Evolutionary conservation across 2,329 filamentous ascomycete species (phyloP).

Genomic region (Cladophialophora chaetospira): DNA sequence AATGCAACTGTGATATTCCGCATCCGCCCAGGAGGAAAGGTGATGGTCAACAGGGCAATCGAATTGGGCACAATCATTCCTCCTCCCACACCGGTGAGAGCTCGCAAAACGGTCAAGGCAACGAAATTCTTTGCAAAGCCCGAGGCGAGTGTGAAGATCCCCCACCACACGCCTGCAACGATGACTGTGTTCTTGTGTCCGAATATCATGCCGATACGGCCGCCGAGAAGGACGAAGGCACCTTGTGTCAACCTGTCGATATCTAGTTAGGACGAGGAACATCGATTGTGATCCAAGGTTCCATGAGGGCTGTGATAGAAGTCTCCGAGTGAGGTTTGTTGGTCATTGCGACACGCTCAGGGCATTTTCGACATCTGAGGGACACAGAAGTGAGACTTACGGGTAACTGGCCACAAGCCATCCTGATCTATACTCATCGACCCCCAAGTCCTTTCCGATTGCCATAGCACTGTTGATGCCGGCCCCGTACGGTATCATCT

Average conservation of each 20-base stretch:
- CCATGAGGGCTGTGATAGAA: no score
- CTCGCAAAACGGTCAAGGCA: constrained; percentile 48
- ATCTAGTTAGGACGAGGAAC: neutral
- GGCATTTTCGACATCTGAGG: no score
- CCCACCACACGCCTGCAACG: constrained; percentile 58
- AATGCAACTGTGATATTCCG: constrained; percentile 45
- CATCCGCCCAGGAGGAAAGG: constrained; percentile 49
- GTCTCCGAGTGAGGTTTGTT: no score
- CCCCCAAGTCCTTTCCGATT: constrained; percentile 21
- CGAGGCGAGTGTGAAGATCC: constrained; percentile 54
- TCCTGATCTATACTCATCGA: constrained; percentile 10
- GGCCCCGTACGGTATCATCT: constrained; percentile 10
- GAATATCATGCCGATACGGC: constrained; percentile 59
- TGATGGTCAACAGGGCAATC: constrained; percentile 53
- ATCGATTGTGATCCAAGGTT: no score
- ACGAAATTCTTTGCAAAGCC: constrained; percentile 51
- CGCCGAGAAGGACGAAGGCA: constrained; percentile 60
- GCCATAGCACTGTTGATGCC: constrained; percentile 12
- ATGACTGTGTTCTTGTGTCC: constrained; percentile 60
- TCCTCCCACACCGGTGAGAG: constrained; percentile 54
- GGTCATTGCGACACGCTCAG: no score
- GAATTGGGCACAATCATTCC: constrained; percentile 57
- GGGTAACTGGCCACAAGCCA: constrained; percentile 51
- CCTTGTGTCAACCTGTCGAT: constrained; percentile 50
- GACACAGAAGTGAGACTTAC: neutral